Base-by-base conservation (phyloP, 805 yeast species). In the Kazachstania psychrophila region DNA sequence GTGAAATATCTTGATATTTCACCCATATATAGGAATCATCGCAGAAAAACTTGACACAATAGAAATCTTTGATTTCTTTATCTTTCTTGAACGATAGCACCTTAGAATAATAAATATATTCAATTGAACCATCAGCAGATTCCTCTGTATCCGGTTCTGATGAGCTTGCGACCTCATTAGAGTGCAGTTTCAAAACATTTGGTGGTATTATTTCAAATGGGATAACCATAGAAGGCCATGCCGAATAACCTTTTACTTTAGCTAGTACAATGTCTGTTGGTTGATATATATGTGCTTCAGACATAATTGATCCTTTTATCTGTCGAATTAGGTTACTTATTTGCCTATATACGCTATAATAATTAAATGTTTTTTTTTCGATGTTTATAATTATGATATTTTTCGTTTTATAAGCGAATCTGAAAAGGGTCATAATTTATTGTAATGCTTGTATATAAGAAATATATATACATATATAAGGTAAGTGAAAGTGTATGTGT, bases 181-280 rank as follows among this genome's bases (percentile, higher is more conserved):
- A 17, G 18, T 36, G 45, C 15, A 37, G 69, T 13, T 59, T 55
- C 18, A 60, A 45, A 20, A 83, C 72, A 46, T 68, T 62, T 15
- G 63, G 72, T 0, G 94, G 92, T 5, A 84, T 65, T 6, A 73
- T 57, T 13, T 69, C 66, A 41, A 64, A 71, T 1, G 77, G 79
- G 4, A 84, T 69, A 4, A 83, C 76, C 75, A 84, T 77, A 2
- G 88, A 87, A 0, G 95, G 95, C 95, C 95, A 85, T 28, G 88
- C 80, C 2, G 94, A 83, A 53, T 77, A 85, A 7, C 94, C 94
- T 51, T 83, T 85, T 33, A 85, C 76, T 57, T 85, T 85, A 6
- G 92, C 92, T 17, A 85, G 65, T 1, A 85, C 82, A 5, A 75
- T 58, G 19, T 66, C 60, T 4, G 79, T 77, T 2, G 78, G 72